Conservation (phyloP, 2,329 filamentous ascomycete genomes). For the Colletotrichum lini region DNA sequence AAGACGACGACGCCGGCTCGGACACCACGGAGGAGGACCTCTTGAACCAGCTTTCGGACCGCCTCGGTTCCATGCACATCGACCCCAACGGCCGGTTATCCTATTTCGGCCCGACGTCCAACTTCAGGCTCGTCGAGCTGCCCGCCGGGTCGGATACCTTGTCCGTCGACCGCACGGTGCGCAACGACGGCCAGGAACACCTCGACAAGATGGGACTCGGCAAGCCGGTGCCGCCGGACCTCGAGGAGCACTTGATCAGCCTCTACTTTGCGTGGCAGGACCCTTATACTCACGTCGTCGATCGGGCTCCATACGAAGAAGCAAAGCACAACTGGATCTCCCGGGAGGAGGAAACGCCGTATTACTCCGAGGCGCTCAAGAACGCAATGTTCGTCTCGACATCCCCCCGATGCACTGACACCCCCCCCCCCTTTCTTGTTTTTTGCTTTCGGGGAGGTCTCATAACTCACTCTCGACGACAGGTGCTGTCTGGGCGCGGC, state of each 20-base stretch:
- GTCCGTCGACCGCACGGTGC: conserved; percentile 46
- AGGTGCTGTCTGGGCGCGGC: conserved; percentile 59
- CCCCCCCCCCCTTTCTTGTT: too few relatives aligned
- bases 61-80: conserved; percentile 47
- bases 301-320: conserved; percentile 45
- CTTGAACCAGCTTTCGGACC: conserved; percentile 47
- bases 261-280: conserved; percentile 48
- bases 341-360: conserved; percentile 45
- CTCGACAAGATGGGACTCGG: conserved; percentile 45
- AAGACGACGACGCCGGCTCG: conserved; percentile 38
- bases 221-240: conserved; percentile 35
- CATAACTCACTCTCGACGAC: not conserved
- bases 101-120: conserved; percentile 48
- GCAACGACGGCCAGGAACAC: conserved; percentile 46
- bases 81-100: conserved; percentile 45
- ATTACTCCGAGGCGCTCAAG: conserved; percentile 48
- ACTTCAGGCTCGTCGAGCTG: conserved; percentile 48
- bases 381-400: conserved; percentile 47
- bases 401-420: too few relatives aligned
- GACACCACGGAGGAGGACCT: conserved; percentile 42
- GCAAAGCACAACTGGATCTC: conserved; percentile 33
- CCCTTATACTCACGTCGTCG: conserved; percentile 46
- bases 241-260: conserved; percentile 43
- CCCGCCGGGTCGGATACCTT: conserved; percentile 44
- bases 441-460: too few relatives aligned